These are phyloP conservation scores for Eucommia ulmoides DNA, from an alignment of 257 asterid species.

Conservation along the genomic window DNA sequence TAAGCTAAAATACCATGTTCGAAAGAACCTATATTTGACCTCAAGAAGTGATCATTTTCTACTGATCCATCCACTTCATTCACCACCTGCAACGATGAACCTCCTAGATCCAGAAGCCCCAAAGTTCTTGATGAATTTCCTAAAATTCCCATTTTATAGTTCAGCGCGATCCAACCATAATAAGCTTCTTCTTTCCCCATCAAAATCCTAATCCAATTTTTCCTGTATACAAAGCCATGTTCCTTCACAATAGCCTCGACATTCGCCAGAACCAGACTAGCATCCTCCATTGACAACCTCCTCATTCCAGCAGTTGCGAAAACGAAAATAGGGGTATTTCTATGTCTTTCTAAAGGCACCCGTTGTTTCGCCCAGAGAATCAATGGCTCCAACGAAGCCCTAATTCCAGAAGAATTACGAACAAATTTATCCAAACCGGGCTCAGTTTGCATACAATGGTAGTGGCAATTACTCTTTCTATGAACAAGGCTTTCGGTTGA, in stretches of 20 bases:
- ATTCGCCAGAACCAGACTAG: slow-evolving; percentile 25
- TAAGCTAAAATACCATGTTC: slow-evolving; percentile 41
- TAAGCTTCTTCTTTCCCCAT: slow-evolving; percentile 84
- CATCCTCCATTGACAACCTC: slow-evolving; percentile 31
- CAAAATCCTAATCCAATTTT: slow-evolving; percentile 57
- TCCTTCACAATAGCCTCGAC: slow-evolving; percentile 36
- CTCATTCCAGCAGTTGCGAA: slow-evolving; percentile 88
- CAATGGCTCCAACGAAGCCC: slow-evolving; percentile 51
- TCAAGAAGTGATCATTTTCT: slow-evolving; percentile 24
- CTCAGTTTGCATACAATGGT: slow-evolving; percentile 73
- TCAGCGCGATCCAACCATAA: slow-evolving; percentile 73
- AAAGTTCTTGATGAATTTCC: slow-evolving; percentile 32
- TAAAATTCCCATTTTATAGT: slow-evolving; percentile 50
- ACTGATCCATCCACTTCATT: slow-evolving; percentile 31
- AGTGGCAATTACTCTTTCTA: slow-evolving; percentile 27
- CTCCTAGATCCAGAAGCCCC: slow-evolving; percentile 86
- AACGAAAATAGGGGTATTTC: slow-evolving; percentile 45
- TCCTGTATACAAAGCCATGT: slow-evolving; percentile 34
- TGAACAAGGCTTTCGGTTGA: slow-evolving; percentile 20
- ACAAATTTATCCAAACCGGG: slow-evolving; percentile 73
- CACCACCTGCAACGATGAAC: slow-evolving; percentile 82
- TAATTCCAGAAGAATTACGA: slow-evolving; percentile 33
- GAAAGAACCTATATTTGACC: slow-evolving; percentile 38
- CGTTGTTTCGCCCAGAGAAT: slow-evolving; percentile 46
- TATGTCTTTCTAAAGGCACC: slow-evolving; percentile 44